A percentile compares a stretch with the other conserved stretches of the same genome.
Conservation (phyloP, 148 eudicot species). For the Heliamphora exappendiculata region DNA sequence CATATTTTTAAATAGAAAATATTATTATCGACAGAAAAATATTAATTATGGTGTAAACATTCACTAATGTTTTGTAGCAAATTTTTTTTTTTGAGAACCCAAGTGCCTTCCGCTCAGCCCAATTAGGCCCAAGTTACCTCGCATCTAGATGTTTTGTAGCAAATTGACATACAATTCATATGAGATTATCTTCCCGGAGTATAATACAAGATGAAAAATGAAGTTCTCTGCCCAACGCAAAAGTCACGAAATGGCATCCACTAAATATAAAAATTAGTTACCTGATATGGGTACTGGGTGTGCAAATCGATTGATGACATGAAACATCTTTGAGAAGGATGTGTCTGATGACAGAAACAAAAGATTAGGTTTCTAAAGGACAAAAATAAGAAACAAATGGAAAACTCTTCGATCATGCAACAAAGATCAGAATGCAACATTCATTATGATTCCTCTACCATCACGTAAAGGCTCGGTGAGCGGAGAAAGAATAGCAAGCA, state of each 20-base stretch:
- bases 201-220: background rate
- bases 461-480: background rate
- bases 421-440: background rate
- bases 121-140: too few species aligned
- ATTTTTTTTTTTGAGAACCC: too few species aligned
- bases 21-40: too few species aligned
- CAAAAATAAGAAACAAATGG: background rate
- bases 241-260: background rate
- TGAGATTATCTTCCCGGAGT: background rate
- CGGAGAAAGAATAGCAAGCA: background rate
- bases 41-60: too few species aligned
- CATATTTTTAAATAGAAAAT: too few species aligned
- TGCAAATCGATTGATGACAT: conserved; percentile 81
- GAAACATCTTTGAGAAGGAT: conserved; percentile 80
- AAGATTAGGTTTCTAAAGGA: conserved; percentile 1
- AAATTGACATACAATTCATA: background rate
- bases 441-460: background rate
- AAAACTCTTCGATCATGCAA: background rate
- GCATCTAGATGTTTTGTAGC: too few species aligned
- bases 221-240: background rate
- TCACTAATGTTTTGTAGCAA: too few species aligned
- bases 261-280: conserved; percentile 12
- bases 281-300: conserved; percentile 78
- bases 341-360: conserved; percentile 48
- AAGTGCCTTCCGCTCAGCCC: too few species aligned